phyloP scores from a whole-genome alignment of 78 protist species.

The Dictyostelium purpureum region DNA sequence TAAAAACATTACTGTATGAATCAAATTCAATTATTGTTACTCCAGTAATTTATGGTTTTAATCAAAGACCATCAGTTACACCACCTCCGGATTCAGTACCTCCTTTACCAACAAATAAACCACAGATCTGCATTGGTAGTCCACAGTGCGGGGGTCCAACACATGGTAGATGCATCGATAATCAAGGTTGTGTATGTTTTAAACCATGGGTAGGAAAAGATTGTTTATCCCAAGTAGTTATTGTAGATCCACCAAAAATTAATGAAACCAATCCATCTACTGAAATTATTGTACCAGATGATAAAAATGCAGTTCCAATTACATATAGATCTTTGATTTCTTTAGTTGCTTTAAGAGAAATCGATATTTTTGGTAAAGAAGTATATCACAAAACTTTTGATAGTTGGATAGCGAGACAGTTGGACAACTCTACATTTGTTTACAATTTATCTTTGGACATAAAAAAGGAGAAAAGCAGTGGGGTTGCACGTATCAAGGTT shows the following conservation, averaged over 20 bases:
- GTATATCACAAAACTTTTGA: not conserved
- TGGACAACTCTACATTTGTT: not conserved
- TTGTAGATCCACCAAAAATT: not conserved
- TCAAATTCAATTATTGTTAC: not conserved
- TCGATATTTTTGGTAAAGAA: not conserved
- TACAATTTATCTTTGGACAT: too few species aligned
- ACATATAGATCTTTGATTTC: not conserved
- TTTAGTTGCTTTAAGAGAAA: slow-evolving; percentile 6
- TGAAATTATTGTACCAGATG: not conserved
- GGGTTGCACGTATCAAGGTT: not conserved
- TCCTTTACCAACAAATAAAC: not conserved
- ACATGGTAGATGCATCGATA: not conserved
- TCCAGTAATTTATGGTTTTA: not conserved
- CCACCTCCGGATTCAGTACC: not conserved
- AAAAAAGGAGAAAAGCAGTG: too few species aligned
- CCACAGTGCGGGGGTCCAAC: not conserved
- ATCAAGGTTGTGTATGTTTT: not conserved
- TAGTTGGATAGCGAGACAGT: not conserved
- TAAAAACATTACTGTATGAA: not conserved
- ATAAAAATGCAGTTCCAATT: not conserved
- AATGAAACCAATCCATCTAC: not conserved
- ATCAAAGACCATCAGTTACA: not conserved
- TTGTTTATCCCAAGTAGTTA: not conserved
- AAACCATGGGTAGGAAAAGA: slow-evolving; percentile 1
- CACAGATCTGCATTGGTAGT: not conserved